Evolutionary conservation across 345 rosid species (phyloP).

Genomic region (Eucalyptus microcorys): DNA sequence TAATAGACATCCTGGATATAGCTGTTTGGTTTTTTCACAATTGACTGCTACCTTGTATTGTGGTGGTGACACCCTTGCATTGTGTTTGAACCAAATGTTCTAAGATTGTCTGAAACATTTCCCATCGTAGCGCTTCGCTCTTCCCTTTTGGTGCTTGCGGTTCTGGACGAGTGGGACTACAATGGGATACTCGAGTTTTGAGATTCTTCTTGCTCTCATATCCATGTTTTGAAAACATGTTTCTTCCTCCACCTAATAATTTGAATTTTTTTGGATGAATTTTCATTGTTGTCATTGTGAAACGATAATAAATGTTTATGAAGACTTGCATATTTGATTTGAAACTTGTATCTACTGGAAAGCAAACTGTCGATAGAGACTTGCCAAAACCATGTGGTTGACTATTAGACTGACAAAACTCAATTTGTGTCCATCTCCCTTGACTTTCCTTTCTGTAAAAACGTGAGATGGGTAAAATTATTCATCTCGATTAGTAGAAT

Average conservation of each 20-base stretch:
- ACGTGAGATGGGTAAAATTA: not conserved
- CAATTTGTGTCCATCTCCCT: not conserved
- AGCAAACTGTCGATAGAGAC: not conserved
- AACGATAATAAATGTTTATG: not conserved
- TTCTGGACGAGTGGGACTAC: not conserved
- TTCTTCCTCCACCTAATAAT: not conserved
- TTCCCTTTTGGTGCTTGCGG: not conserved
- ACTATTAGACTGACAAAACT: not conserved
- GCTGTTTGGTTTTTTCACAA: not conserved
- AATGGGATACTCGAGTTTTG: not conserved
- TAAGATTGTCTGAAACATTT: not conserved
- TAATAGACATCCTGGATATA: not conserved
- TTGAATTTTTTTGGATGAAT: not conserved
- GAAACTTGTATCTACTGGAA: not conserved
- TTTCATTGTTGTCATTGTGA: not conserved
- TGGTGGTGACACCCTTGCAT: not conserved
- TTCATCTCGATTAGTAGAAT: not conserved
- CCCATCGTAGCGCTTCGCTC: not conserved
- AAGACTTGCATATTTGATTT: not conserved
- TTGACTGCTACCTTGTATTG: not conserved
- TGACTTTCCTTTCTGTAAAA: not conserved
- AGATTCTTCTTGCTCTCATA: not conserved
- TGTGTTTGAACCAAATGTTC: fast-evolving
- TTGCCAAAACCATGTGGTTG: not conserved
- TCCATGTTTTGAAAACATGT: not conserved